phyloP scores from a whole-genome alignment of 1,284 basidiomycete genomes.

The Melanopsichium pennsylvanicum region DNA sequence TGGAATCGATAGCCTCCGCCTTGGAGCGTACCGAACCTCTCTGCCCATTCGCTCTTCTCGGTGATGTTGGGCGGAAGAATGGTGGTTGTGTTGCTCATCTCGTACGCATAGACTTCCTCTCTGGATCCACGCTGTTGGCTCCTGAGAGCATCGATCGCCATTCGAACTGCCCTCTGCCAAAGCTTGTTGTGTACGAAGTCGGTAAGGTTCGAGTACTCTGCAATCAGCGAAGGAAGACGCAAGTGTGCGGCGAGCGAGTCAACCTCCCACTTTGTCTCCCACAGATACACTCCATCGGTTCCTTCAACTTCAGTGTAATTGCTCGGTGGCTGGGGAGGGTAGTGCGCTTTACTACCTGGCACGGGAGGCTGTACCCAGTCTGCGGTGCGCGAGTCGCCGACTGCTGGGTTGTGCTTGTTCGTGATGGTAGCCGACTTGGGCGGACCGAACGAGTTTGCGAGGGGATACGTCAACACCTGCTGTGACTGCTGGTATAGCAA shows the following conservation, averaged over 20 bases:
- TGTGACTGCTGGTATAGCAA: constrained; percentile 48
- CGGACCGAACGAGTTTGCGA: constrained; percentile 45
- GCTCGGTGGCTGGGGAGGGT: constrained; percentile 18
- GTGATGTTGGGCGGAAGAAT: constrained; percentile 26
- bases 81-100: constrained; percentile 9
- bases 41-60: constrained; percentile 26
- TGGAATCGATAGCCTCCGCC: constrained; percentile 54
- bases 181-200: constrained; percentile 43
- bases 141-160: constrained; percentile 42
- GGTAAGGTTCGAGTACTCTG: constrained; percentile 16
- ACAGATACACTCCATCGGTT: constrained; percentile 47
- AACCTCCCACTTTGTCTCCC: constrained; percentile 60
- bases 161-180: constrained; percentile 34
- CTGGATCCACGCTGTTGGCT: constrained; percentile 39
- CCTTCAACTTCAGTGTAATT: constrained; percentile 59
- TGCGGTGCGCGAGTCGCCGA: constrained; percentile 15
- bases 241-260: constrained; percentile 46
- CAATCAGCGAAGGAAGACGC: constrained; percentile 27
- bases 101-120: constrained; percentile 42
- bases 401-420: constrained; percentile 39
- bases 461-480: constrained; percentile 45
- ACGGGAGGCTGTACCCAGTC: constrained; percentile 51
- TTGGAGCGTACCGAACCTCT: constrained; percentile 32
- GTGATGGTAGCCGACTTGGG: constrained; percentile 41
- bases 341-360: constrained; percentile 21